Percentiles rank a stretch among this genome's conserved stretches.
phyloP scores from a whole-genome alignment of 768 basidiomycete species.

The Termitomyces bulborhizus region DNA sequence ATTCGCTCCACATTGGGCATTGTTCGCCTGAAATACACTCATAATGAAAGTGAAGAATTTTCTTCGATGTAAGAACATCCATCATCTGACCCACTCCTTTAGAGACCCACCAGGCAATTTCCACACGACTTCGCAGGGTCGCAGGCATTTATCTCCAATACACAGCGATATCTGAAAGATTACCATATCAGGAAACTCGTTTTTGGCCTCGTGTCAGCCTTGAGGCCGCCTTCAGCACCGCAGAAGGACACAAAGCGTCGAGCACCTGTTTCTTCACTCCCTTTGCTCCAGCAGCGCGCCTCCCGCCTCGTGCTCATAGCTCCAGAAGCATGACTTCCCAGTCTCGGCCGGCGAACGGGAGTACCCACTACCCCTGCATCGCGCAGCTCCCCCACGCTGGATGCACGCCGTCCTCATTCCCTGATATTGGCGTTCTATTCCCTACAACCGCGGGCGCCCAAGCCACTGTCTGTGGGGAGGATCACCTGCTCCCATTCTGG shows the following conservation, averaged over 20 bases:
- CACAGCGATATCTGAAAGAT: constrained; percentile 1
- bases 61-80: not conserved
- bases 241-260: constrained; percentile 1
- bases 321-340: not conserved
- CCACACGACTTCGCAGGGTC: constrained; percentile 5
- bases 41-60: not conserved
- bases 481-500: not conserved
- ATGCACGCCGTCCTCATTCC: not conserved
- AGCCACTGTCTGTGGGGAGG: not conserved
- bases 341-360: constrained; percentile 1
- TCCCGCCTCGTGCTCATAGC: constrained; percentile 13
- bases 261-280: constrained; percentile 1
- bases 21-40: not conserved
- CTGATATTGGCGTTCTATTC: not conserved
- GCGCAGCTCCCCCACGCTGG: constrained; percentile 4
- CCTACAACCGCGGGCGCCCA: not conserved
- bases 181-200: constrained; percentile 1
- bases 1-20: not conserved
- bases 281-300: constrained; percentile 10
- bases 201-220: constrained; percentile 9
- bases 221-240: not conserved
- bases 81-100: constrained; percentile 4
- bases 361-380: not conserved
- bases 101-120: constrained; percentile 1
- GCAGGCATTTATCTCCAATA: not conserved